Conservation (phyloP, 2,329 filamentous ascomycete genomes). For the Fusarium xyrophilum region DNA sequence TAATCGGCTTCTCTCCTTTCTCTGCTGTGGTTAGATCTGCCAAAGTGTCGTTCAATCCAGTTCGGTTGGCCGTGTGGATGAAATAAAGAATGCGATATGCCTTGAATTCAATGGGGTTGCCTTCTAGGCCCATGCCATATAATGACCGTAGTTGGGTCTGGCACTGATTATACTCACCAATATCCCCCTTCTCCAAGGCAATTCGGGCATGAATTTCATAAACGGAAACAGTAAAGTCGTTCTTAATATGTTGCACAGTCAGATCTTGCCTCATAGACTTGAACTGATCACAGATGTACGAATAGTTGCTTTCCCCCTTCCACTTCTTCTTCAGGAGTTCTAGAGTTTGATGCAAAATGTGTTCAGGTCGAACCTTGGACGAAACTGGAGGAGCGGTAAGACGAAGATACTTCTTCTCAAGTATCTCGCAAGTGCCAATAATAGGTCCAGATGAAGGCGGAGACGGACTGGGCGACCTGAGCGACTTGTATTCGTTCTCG, state of each 20-base stretch:
- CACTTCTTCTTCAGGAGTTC: slow-evolving; percentile 93
- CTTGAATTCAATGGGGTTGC: slow-evolving; percentile 94
- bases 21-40: slow-evolving; percentile 99
- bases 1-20: slow-evolving; percentile 82
- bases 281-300: slow-evolving; percentile 98
- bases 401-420: slow-evolving; percentile 95
- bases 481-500: slow-evolving; percentile 68
- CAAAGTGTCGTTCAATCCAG: slow-evolving; percentile 96
- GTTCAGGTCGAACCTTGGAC: slow-evolving; percentile 84
- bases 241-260: slow-evolving; percentile 96
- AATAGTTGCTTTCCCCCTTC: slow-evolving; percentile 91
- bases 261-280: slow-evolving; percentile 98
- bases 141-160: slow-evolving; percentile 95
- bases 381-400: slow-evolving; percentile 89
- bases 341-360: slow-evolving; percentile 80
- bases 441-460: slow-evolving; percentile 72
- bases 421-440: slow-evolving; percentile 79
- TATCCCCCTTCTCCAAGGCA: slow-evolving; percentile 95
- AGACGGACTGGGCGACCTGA: slow-evolving; percentile 64
- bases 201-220: slow-evolving; percentile 98
- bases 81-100: slow-evolving; percentile 99
- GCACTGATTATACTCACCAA: slow-evolving; percentile 99
- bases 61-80: slow-evolving; percentile 98
- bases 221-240: slow-evolving; percentile 92
- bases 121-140: slow-evolving; percentile 85